Percentiles rank a stretch among this genome's conserved stretches.
phyloP scores from a whole-genome alignment of 257 asterid species.

The Lantana camara region DNA sequence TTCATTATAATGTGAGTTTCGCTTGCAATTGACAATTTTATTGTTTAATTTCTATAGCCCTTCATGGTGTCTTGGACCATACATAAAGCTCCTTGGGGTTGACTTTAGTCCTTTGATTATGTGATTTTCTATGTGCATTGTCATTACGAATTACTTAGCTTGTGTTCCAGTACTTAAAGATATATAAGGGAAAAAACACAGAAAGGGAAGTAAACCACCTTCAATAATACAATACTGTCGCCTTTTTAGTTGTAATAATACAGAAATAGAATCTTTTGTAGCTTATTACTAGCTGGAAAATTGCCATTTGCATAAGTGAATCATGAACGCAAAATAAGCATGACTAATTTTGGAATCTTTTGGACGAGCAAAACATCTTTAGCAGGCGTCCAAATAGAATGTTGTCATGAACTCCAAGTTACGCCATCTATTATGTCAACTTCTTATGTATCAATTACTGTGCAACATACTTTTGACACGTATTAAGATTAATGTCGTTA shows the following conservation, averaged over 20 bases:
- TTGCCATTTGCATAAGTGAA: conserved; percentile 20
- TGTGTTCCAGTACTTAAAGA: not conserved
- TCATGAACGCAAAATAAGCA: conserved; percentile 27
- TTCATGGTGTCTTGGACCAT: not conserved
- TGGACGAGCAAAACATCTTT: conserved; percentile 32
- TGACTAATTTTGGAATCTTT: conserved; percentile 36
- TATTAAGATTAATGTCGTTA: conserved; percentile 34
- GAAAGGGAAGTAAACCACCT: not conserved
- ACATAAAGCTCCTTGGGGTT: conserved; percentile 3
- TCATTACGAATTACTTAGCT: conserved; percentile 8
- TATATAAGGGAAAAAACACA: not conserved
- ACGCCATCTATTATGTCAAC: conserved; percentile 34
- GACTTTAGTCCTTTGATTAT: conserved; percentile 17
- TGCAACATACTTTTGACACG: conserved; percentile 32
- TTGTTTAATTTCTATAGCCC: conserved; percentile 1
- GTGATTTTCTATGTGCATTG: not conserved
- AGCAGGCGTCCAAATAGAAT: conserved; percentile 36
- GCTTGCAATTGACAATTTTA: conserved; percentile 3
- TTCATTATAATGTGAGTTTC: conserved; percentile 21
- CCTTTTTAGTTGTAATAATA: conserved; percentile 4
- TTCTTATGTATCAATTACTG: conserved; percentile 29
- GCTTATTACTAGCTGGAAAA: conserved; percentile 25
- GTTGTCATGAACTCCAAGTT: conserved; percentile 29
- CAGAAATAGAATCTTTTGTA: conserved; percentile 17
- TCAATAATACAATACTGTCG: not conserved